Evolutionary conservation across 768 basidiomycete genomes (phyloP), one percentile per base, ranked within the genome.

Genomic region (Omphalotus guepiniiformis): DNA sequence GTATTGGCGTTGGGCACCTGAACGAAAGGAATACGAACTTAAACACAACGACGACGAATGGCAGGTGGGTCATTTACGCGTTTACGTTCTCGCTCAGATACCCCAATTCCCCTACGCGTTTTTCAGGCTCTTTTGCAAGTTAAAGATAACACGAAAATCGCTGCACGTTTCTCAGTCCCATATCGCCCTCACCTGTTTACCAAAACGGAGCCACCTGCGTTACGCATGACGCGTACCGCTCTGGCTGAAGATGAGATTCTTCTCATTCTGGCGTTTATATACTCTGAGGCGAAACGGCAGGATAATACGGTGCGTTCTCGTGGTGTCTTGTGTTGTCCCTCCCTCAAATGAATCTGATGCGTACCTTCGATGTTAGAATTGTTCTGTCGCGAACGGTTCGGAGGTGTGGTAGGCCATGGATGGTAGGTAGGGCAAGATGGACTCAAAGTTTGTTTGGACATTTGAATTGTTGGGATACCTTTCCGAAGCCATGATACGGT

Each of bases 161-260:
- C 66, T 18, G 75, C 65, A 4, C 65, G 63, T 4, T 71, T 77
- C 35, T 55, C 59, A 2, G 71, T 75, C 3, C 71, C 76, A 1
- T 72, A 66, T 43, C 71, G 76, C n/a, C 75, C 74, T 2, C 72
- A 73, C 45, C 58, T 79, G 5, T 76, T 78, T 52, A 65, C 63
- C 22, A 75, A 76, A 52, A 48, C 62, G 16, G 66, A 68, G 35
- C 70, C 74, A 0, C 55, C 73, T 7, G 57, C 61, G 0, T 47
- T 79, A 23, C 64, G 70, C 27, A 55, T 78, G 18, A 67, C 64
- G 22, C 62, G 65, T 27, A 60, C 57, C n/a, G 73, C 73, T 1
- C 56, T 77, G 26, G 60, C 60, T 12, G 68, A 62, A 47, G 71
- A 73, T 49, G 68, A 71, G 49, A 66, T 73, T 3, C 71, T 73